A percentile compares a stretch with the other conserved stretches of the same genome.
phyloP scores from a whole-genome alignment of 441 rosid genomes.

The Arabidopsis lyrata region DNA sequence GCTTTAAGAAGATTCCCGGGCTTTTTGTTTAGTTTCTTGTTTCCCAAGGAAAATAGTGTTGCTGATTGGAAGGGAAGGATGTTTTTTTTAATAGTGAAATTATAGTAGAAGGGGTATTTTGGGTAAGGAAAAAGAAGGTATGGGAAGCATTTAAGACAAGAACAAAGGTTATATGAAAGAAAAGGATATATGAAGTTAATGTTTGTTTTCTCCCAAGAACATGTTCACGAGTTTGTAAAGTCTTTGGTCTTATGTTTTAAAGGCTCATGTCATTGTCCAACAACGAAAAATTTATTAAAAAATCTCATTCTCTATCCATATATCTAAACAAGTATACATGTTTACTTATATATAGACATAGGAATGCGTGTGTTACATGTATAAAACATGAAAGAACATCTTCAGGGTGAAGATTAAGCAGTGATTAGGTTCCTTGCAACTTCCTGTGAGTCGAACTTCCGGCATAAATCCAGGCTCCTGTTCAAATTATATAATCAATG shows the following conservation, averaged over 20 bases:
- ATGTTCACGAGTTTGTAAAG: conserved; percentile 40
- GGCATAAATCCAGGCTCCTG: conserved; percentile 33
- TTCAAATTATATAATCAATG: conserved; percentile 28
- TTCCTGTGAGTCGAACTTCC: conserved; percentile 30
- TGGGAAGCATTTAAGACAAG: conserved; percentile 30
- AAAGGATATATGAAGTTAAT: conserved; percentile 29
- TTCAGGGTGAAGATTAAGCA: conserved; percentile 37
- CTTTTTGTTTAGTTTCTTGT: conserved; percentile 17
- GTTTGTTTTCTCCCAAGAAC: conserved; percentile 26
- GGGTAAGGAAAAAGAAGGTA: conserved; percentile 25
- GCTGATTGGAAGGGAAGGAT: not conserved
- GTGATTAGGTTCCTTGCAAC: conserved; percentile 29
- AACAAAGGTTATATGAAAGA: conserved; percentile 34
- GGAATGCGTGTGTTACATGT: conserved; percentile 1
- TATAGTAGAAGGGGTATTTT: conserved; percentile 19
- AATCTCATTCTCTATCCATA: conserved; percentile 33
- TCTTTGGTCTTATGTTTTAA: conserved; percentile 32
- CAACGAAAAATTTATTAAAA: conserved; percentile 1
- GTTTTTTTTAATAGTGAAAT: conserved; percentile 25
- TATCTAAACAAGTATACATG: conserved; percentile 39
- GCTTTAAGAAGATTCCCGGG: not conserved
- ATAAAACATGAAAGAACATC: conserved; percentile 24
- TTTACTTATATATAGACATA: conserved; percentile 35
- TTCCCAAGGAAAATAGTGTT: conserved; percentile 26
- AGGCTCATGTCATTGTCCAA: conserved; percentile 10